Evolutionary conservation across 176 grass and related monocot genomes (phyloP).

Genomic region (Oryza glaberrima): DNA sequence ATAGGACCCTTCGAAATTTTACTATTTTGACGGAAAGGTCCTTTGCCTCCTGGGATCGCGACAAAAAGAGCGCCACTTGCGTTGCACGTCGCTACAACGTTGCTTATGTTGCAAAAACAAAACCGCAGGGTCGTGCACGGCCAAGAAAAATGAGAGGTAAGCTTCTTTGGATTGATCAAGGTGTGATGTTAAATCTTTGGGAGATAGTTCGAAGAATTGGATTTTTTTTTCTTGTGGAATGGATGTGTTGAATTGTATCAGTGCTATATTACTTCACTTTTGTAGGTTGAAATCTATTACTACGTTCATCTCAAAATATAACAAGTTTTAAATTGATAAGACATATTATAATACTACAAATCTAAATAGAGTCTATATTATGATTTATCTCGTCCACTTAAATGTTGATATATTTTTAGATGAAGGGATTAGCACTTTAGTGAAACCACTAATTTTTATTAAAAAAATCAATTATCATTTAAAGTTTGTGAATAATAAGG

Average conservation of each 20-base stretch:
- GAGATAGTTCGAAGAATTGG: not conserved
- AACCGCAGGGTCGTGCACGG: not conserved
- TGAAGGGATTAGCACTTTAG: not conserved
- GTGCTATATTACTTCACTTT: not conserved
- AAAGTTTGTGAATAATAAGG: not conserved
- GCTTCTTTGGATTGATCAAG: not conserved
- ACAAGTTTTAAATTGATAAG: too few relatives aligned
- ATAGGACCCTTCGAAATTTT: rapidly evolving
- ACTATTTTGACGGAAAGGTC: not conserved
- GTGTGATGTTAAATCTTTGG: not conserved
- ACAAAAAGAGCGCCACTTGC: constrained; percentile 24
- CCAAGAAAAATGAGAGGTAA: not conserved
- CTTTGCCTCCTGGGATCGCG: constrained; percentile 26
- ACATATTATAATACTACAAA: too few relatives aligned
- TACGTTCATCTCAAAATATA: too few relatives aligned
- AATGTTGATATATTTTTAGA: too few relatives aligned
- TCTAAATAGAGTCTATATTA: too few relatives aligned
- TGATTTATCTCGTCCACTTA: too few relatives aligned
- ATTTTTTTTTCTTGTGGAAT: not conserved
- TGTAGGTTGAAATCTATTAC: not conserved
- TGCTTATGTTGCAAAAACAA: not conserved
- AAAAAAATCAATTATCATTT: not conserved
- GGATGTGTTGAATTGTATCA: not conserved
- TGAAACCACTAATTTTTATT: not conserved
- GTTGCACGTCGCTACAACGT: not conserved